These are phyloP conservation scores for Talaromyces islandicus DNA, from an alignment of 2,329 filamentous ascomycete genomes.

Conservation along the genomic window DNA sequence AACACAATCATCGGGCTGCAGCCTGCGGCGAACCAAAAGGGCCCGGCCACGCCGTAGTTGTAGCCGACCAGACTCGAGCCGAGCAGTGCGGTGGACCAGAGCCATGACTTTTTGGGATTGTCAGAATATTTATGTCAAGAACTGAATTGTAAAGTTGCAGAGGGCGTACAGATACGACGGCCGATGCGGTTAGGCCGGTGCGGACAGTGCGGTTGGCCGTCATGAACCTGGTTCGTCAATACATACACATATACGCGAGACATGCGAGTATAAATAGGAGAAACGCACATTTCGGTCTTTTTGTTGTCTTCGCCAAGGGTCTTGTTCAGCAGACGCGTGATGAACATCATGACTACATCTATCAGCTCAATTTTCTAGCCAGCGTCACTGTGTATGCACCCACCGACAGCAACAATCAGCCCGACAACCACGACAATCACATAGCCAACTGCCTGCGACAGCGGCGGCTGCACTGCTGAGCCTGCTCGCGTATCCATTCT, in stretches of 20 bases:
- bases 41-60: conserved; percentile 49
- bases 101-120: conserved; percentile 36
- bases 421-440: conserved; percentile 38
- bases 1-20: conserved; percentile 53
- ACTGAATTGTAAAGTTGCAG: not conserved
- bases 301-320: conserved; percentile 48
- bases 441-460: conserved; percentile 38
- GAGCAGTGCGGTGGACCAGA: conserved; percentile 50
- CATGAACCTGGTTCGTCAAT: conserved; percentile 39
- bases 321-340: conserved; percentile 43
- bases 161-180: conserved; percentile 43
- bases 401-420: conserved; percentile 35
- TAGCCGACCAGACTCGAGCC: conserved; percentile 49
- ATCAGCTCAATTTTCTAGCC: too few species aligned
- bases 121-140: too few species aligned
- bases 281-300: conserved; percentile 47
- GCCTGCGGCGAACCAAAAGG: conserved; percentile 54
- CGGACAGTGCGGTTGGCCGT: conserved; percentile 48
- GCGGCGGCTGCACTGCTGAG: conserved; percentile 23
- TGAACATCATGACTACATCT: conserved; percentile 39
- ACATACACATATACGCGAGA: not conserved
- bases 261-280: not conserved
- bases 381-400: not conserved
- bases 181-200: conserved; percentile 48
- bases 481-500: conserved; percentile 12